Conservation (phyloP, 225 moss, liverwort and hornwort species). For the Marchantia paleacea region DNA sequence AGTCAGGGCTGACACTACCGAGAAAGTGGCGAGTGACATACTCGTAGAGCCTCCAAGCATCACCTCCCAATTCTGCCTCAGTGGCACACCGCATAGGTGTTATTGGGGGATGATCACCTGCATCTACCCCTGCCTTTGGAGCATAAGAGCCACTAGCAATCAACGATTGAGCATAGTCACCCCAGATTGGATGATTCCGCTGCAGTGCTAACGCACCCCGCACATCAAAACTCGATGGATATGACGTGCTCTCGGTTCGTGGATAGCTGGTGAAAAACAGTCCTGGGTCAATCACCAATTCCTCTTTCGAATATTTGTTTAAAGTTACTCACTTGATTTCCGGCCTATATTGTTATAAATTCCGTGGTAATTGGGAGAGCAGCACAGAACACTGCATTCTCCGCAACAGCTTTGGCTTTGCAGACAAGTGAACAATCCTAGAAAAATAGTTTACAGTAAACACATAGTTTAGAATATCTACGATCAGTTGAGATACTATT, state of each 20-base stretch:
- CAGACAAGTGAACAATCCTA: neutral
- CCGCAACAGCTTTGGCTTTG: neutral
- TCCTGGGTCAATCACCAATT: conserved; percentile 6
- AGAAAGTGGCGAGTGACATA: conserved; percentile 92
- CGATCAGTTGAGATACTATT: neutral
- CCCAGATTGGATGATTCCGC: conserved; percentile 90
- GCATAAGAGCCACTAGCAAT: conserved; percentile 73
- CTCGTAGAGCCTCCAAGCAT: conserved; percentile 94
- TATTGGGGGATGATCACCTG: conserved; percentile 95
- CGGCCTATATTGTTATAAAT: neutral
- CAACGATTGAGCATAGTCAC: conserved; percentile 81
- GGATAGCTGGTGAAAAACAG: conserved; percentile 70
- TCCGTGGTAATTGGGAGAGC: neutral
- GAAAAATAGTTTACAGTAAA: neutral
- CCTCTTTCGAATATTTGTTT: neutral
- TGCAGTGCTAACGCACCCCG: conserved; percentile 74
- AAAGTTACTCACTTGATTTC: neutral
- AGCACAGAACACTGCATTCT: neutral
- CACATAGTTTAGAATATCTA: neutral
- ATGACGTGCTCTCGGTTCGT: conserved; percentile 96
- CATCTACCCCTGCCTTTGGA: conserved; percentile 92
- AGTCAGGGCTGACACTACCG: conserved; percentile 95
- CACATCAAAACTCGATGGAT: conserved; percentile 92
- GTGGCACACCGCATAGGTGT: conserved; percentile 93
- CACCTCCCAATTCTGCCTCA: conserved; percentile 90